Base-by-base conservation (phyloP, 805 yeast species). In the Yamadazyma phyllophila region DNA sequence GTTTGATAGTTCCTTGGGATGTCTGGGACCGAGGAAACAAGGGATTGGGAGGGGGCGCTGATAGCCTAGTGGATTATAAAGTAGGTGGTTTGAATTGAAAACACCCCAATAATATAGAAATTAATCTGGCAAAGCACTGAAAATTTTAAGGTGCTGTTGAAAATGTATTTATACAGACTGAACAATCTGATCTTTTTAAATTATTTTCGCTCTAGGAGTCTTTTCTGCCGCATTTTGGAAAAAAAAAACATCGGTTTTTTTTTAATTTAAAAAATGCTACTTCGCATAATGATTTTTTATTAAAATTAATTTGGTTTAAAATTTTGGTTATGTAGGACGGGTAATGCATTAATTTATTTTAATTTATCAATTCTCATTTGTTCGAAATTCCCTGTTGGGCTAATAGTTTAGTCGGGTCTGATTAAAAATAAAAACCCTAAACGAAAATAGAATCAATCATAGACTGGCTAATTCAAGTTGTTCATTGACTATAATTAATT, bases 121-220 rank as follows among this genome's bases (percentile, higher is more conserved):
- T 29, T 29, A 29, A 29, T 11, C 13, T 29, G 7, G 31, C 31
- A 32, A 37, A 37, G 32, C 17, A 13, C 20, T 37, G 40, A 37
- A 37, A 37, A 37, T n/a, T 32, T 37, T 26, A 26, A 37, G 31
- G 40, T 26, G 20, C 38, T 36, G 16, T 24, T 26, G 29, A 24
- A 24, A 26, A 32, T 32, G 36, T 32, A 29, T 29, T 29, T 36
- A 36, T 36, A 17, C 20, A 36, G 36, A 36, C 38, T 11, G 38
- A 36, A 36, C 38, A 36, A 37, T 26, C 32, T 37, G 40, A 37
- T 37, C 40, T 37, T 37, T 36, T 37, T 26, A 37, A 37, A 37
- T 37, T 37, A 37, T 37, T 37, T 37, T 37, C 40, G 24, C 40
- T 26, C 24, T n/a, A 36, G 40, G 32, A 26, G 14, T 37, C 26